Conservation (phyloP, 176 grass and related monocot genomes). For the Echinochloa phyllopogon region DNA sequence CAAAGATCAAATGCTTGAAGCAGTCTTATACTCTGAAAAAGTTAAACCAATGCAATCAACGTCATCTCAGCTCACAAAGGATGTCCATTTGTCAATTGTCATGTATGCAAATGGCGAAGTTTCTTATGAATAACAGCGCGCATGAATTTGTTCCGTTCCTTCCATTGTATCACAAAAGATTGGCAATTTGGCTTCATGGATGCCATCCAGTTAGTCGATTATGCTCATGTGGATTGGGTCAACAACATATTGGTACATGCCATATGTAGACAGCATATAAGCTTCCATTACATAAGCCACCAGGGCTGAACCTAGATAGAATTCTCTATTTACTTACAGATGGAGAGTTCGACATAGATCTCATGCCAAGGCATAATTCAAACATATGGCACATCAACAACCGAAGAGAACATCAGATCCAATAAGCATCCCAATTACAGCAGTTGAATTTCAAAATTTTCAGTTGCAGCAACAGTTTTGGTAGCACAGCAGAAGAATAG, state of each 20-base stretch:
- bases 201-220: not conserved
- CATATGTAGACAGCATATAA: slow-evolving; percentile 19
- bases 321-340: not conserved
- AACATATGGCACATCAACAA: not conserved
- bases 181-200: slow-evolving; percentile 19
- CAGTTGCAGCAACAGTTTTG: slow-evolving; percentile 14
- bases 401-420: not conserved
- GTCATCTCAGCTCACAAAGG: not conserved
- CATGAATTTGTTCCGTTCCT: not conserved
- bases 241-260: not conserved
- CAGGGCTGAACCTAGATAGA: not conserved
- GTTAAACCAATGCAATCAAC: not conserved
- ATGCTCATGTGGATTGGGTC: not conserved
- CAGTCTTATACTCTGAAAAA: not conserved
- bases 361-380: not conserved
- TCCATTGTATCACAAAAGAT: not conserved
- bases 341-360: not conserved
- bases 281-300: slow-evolving; percentile 2
- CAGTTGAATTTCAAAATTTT: slow-evolving; percentile 20
- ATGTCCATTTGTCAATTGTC: not conserved
- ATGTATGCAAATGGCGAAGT: not conserved
- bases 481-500: not conserved
- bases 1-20: not conserved
- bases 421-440: slow-evolving; percentile 5
- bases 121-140: slow-evolving; percentile 6